phyloP scores from a whole-genome alignment of 768 basidiomycete genomes.

The Auricularia heimuer region DNA sequence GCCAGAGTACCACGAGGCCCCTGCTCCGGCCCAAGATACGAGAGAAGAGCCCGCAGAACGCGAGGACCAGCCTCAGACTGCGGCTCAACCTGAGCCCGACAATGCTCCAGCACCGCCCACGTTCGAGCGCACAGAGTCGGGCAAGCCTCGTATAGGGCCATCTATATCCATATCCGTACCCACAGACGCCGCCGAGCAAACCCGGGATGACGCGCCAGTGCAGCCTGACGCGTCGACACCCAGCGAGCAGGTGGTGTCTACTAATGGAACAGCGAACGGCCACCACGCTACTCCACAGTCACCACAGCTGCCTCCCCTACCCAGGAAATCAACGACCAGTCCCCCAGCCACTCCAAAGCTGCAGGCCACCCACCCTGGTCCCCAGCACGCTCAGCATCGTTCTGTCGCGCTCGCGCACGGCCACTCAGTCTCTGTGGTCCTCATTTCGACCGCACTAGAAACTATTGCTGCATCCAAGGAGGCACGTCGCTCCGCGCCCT shows the following conservation, averaged over 20 bases:
- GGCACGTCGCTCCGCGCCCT: constrained; percentile 69
- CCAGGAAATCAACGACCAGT: background rate
- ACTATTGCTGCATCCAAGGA: constrained; percentile 81
- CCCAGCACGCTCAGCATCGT: constrained; percentile 13
- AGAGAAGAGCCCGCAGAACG: no score
- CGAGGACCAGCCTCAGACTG: background rate
- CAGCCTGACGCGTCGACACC: background rate
- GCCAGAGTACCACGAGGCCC: no score
- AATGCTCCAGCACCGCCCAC: background rate
- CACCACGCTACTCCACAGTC: background rate
- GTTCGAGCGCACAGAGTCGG: background rate
- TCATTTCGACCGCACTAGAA: constrained; percentile 79
- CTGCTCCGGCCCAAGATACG: no score
- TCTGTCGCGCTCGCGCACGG: constrained; percentile 40
- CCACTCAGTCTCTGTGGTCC: constrained; percentile 64
- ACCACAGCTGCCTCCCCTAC: background rate
- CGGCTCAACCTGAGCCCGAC: background rate
- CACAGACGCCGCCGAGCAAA: background rate
- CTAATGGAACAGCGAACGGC: background rate
- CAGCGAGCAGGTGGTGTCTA: background rate
- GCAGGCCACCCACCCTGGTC: background rate
- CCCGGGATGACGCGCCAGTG: background rate
- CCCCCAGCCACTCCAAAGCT: background rate
- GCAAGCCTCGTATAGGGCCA: background rate
- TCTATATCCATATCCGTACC: background rate